Evolutionary conservation across 2,329 filamentous ascomycete genomes (phyloP).

Genomic region (Epichloe sylvatica): DNA sequence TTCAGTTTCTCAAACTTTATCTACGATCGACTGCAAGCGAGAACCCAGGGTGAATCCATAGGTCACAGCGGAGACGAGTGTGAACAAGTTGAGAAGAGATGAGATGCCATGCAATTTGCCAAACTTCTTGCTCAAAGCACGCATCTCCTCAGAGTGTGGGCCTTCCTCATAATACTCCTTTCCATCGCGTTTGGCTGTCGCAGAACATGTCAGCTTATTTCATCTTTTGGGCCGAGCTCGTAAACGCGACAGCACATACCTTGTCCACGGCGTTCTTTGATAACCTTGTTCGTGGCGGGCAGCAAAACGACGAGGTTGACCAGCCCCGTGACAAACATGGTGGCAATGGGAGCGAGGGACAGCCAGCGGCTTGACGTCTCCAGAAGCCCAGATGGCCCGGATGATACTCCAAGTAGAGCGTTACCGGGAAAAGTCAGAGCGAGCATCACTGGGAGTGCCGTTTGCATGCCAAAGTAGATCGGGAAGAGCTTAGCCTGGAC

Average conservation of each 20-base stretch:
- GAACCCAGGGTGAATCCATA: constrained; percentile 67
- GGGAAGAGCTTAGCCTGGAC: constrained; percentile 75
- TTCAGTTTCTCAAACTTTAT: constrained; percentile 2
- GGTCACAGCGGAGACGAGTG: constrained; percentile 52
- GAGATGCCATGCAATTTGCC: constrained; percentile 68
- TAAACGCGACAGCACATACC: constrained; percentile 34
- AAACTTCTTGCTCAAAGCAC: constrained; percentile 64
- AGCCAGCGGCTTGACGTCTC: constrained; percentile 45
- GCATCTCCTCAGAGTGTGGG: constrained; percentile 77
- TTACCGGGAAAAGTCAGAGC: constrained; percentile 69
- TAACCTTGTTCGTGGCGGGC: constrained; percentile 60
- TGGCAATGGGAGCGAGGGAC: constrained; percentile 54
- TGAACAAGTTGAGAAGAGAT: constrained; percentile 61
- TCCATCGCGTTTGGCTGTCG: constrained; percentile 65
- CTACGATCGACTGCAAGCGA: constrained; percentile 34
- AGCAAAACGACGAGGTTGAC: constrained; percentile 59
- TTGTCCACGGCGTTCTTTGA: constrained; percentile 65
- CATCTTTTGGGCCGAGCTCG: neutral
- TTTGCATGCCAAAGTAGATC: constrained; percentile 77
- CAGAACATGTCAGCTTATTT: constrained; percentile 8
- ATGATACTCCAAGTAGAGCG: constrained; percentile 30
- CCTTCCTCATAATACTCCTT: constrained; percentile 71
- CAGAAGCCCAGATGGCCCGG: constrained; percentile 41
- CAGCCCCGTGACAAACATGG: constrained; percentile 56
- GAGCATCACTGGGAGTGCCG: constrained; percentile 56